Conservation (phyloP, 1,284 basidiomycete species). For the Ceratobasidium sp. region DNA sequence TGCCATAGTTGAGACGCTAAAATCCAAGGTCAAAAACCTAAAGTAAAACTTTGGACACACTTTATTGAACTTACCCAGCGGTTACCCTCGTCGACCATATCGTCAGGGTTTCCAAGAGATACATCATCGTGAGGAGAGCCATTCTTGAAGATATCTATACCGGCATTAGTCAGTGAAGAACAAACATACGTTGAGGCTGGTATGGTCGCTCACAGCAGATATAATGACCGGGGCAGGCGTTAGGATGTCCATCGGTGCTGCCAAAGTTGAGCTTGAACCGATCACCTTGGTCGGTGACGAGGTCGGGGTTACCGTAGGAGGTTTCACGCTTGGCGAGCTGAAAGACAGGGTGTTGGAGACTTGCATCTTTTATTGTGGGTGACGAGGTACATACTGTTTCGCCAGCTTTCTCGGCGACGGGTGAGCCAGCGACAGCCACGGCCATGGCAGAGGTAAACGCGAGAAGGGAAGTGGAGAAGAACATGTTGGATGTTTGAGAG, state of each 20-base stretch:
- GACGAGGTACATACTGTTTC: background rate
- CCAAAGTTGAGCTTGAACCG: constrained; percentile 42
- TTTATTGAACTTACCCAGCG: constrained; percentile 19
- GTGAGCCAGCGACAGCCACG: constrained; percentile 13
- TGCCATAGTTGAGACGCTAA: constrained; percentile 24
- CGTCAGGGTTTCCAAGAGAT: constrained; percentile 34
- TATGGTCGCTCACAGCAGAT: constrained; percentile 21
- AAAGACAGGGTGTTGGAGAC: background rate
- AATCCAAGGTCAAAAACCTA: too few species aligned
- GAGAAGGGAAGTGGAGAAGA: background rate
- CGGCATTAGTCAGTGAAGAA: background rate
- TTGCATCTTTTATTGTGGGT: background rate
- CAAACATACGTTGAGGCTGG: too few species aligned
- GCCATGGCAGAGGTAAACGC: constrained; percentile 9
- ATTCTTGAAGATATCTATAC: constrained; percentile 21
- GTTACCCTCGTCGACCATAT: constrained; percentile 38
- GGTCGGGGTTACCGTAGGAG: constrained; percentile 35
- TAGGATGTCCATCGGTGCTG: constrained; percentile 32
- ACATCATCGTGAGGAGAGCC: constrained; percentile 19
- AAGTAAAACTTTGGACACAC: too few species aligned
- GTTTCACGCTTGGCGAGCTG: constrained; percentile 34
- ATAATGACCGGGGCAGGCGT: constrained; percentile 37
- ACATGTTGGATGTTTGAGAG: background rate
- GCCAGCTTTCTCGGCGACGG: constrained; percentile 16
- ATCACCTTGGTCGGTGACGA: constrained; percentile 34